Conservation (phyloP, 768 basidiomycete species). For the Amanita jacksonii region DNA sequence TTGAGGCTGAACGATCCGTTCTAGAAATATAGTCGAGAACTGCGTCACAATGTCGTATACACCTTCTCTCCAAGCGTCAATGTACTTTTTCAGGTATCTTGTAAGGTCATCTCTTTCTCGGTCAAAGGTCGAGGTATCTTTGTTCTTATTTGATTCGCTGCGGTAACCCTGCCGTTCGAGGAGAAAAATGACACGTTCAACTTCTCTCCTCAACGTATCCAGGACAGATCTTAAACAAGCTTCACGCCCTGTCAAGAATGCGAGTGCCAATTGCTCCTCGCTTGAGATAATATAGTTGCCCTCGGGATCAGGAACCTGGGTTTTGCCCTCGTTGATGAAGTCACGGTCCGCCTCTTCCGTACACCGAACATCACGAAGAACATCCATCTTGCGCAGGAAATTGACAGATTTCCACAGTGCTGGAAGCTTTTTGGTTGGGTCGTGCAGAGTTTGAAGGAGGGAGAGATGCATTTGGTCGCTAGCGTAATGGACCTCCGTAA, state of each 20-base stretch:
- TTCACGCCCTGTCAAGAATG: slow-evolving; percentile 66
- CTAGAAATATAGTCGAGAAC: slow-evolving; percentile 83
- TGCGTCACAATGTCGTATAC: slow-evolving; percentile 90
- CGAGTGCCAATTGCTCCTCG: slow-evolving; percentile 77
- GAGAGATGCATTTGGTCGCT: slow-evolving; percentile 68
- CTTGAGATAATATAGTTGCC: slow-evolving; percentile 25
- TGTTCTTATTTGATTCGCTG: slow-evolving; percentile 2
- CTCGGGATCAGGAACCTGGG: slow-evolving; percentile 13
- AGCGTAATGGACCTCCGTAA: slow-evolving; percentile 58
- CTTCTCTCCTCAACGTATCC: slow-evolving; percentile 41
- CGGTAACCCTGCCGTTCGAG: neutral
- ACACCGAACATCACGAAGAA: slow-evolving; percentile 27
- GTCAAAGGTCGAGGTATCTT: slow-evolving; percentile 35
- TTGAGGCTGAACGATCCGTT: slow-evolving; percentile 36
- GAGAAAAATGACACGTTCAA: slow-evolving; percentile 23
- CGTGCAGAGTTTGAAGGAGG: slow-evolving; percentile 69
- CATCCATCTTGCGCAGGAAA: slow-evolving; percentile 78
- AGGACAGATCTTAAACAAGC: slow-evolving; percentile 51
- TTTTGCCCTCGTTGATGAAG: slow-evolving; percentile 8
- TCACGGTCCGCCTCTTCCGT: slow-evolving; percentile 3
- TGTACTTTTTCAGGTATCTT: slow-evolving; percentile 74
- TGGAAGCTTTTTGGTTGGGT: slow-evolving; percentile 77
- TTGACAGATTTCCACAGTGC: slow-evolving; percentile 84
- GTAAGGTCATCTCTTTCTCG: slow-evolving; percentile 63
- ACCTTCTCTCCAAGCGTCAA: slow-evolving; percentile 87